phyloP scores from a whole-genome alignment of 1,284 basidiomycete species.

The Puccinia brachypodii region DNA sequence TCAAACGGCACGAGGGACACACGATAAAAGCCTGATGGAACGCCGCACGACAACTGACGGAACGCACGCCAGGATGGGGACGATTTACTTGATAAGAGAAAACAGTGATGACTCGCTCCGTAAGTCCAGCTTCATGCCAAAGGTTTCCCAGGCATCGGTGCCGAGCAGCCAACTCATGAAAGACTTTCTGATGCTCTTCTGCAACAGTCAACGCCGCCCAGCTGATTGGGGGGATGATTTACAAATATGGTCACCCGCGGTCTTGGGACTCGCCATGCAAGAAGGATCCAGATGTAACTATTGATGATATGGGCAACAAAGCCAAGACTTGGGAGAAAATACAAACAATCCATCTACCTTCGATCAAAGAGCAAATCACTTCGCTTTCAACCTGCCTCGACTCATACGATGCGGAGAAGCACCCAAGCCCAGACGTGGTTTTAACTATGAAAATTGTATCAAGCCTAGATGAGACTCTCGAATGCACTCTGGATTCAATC shows the following conservation, averaged over 20 bases:
- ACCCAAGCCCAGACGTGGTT: neutral
- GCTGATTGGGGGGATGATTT: neutral
- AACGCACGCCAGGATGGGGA: too few species aligned
- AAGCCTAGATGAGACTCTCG: neutral
- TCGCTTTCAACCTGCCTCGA: neutral
- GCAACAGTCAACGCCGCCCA: neutral
- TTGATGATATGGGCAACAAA: neutral
- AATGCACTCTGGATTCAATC: neutral
- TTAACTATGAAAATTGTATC: neutral
- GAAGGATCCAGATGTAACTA: neutral
- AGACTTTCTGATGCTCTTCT: too few species aligned
- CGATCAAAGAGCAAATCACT: neutral
- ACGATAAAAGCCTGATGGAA: too few species aligned
- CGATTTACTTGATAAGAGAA: too few species aligned
- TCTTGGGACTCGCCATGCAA: neutral
- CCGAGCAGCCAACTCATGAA: too few species aligned
- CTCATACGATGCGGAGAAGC: neutral
- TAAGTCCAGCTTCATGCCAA: too few species aligned
- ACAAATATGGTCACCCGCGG: neutral
- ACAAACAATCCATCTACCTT: neutral
- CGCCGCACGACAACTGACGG: too few species aligned
- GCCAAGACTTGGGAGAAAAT: neutral
- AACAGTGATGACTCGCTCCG: too few species aligned
- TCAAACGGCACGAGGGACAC: too few species aligned
- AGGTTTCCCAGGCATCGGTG: too few species aligned